Base-by-base conservation (phyloP, 305 asterid genomes). In the Fraxinus latifolia region DNA sequence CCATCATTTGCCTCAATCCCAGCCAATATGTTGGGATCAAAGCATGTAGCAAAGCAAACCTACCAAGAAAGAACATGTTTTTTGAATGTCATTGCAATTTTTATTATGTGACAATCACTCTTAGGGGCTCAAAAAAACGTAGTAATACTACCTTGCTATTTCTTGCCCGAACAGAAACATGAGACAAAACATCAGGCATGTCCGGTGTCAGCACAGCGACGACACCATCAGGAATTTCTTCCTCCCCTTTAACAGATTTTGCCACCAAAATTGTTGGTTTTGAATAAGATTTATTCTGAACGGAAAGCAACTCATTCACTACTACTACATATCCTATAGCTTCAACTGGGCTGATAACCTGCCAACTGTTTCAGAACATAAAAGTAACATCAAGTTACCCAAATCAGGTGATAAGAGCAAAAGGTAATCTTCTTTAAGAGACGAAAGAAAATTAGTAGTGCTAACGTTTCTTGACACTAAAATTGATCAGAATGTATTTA, bases 151-250 rank as follows among this genome's bases (percentile, higher is more conserved):
- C 99, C 98, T 96, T 95, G 83, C 97, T 86, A 81, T 96, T 96
- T 91, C 99, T 91, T 77, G 99, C 99, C 86, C 99, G 90, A 87
- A 96, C 99, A 88, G 99, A 95, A 86, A 96, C 99, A 87, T 96
- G 99, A 29, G 99, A 96, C 44, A 96, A 91, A 82, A 96, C 99
- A 90, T 96, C 99, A 78, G 99, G 99, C 98, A 96, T 96, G 88
- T 96, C 99, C 11, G 97, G 98, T 50, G 99, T 96, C 83, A 96
- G 85, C 84, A 96, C 96, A 27, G 98, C 98, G 75, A 93, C 98
- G 71, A 89, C 89, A 84, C 99, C 99, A 87, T 95, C 97, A 71
- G 98, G 99, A 86, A 96, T 96, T 91, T 96, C 99, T 86, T 96
- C 99, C 89, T 96, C 98, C 39, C 98, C 99, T 79, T 83, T 96